A percentile compares a stretch with the other conserved stretches of the same genome.
Evolutionary conservation across 1,139 yeast species (phyloP).

Genomic region (Taiozyma sp.): DNA sequence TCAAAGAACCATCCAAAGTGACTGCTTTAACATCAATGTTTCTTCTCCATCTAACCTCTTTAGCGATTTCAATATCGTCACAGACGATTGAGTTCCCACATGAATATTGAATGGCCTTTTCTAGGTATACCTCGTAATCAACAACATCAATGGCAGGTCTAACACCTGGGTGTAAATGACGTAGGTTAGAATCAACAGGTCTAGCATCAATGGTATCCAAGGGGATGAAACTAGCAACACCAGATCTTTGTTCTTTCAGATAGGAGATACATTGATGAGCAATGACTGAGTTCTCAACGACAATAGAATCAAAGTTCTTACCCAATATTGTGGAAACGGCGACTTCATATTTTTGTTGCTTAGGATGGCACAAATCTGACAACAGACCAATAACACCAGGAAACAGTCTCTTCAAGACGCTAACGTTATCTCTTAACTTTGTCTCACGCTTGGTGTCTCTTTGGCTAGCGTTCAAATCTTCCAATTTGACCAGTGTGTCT

Average conservation of each 20-base stretch:
- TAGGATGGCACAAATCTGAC: constrained; percentile 76
- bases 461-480: constrained; percentile 70
- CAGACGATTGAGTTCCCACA: constrained; percentile 83
- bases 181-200: constrained; percentile 49
- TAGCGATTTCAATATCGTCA: constrained; percentile 65
- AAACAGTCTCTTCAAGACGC: constrained; percentile 60
- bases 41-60: constrained; percentile 65
- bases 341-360: constrained; percentile 65
- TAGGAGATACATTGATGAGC: constrained; percentile 84
- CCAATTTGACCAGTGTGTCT: constrained; percentile 55
- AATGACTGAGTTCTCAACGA: constrained; percentile 70
- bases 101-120: constrained; percentile 76
- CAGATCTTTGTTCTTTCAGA: constrained; percentile 81
- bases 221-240: constrained; percentile 86
- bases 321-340: constrained; percentile 85
- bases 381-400: constrained; percentile 84
- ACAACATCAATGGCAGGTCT: constrained; percentile 72
- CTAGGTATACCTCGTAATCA: constrained; percentile 63
- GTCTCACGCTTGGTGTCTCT: constrained; percentile 72
- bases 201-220: constrained; percentile 69
- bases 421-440: constrained; percentile 65
- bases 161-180: constrained; percentile 52
- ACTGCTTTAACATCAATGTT: constrained; percentile 65
- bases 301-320: constrained; percentile 70
- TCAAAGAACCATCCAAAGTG: constrained; percentile 78